phyloP scores from a whole-genome alignment of 257 asterid species.

The Asclepias syriaca region DNA sequence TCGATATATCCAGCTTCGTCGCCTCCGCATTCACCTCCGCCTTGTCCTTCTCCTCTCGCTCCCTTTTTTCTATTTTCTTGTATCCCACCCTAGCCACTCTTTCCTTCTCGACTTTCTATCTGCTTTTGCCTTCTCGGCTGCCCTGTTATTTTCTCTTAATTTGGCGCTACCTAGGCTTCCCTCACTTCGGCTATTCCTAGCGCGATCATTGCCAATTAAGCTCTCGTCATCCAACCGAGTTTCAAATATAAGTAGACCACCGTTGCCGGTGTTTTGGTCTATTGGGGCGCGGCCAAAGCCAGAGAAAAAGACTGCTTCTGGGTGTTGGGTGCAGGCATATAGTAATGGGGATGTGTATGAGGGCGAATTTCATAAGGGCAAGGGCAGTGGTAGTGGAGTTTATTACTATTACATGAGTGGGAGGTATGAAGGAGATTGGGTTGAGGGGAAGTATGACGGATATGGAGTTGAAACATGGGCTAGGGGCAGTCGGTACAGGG shows the following conservation, averaged over 20 bases:
- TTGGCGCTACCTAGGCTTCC: slow-evolving; percentile 86
- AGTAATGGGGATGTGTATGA: slow-evolving; percentile 93
- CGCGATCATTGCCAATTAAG: slow-evolving; percentile 66
- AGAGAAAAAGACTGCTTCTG: slow-evolving; percentile 59
- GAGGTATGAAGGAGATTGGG: slow-evolving; percentile 92
- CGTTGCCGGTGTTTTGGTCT: slow-evolving; percentile 87
- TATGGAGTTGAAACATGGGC: slow-evolving; percentile 94
- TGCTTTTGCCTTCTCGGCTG: slow-evolving; percentile 84
- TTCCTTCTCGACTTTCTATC: slow-evolving; percentile 80
- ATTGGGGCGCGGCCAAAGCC: slow-evolving; percentile 62
- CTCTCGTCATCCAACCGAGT: slow-evolving; percentile 39
- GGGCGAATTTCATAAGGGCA: slow-evolving; percentile 93
- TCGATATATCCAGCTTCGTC: slow-evolving; percentile 43
- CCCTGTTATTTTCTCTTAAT: slow-evolving; percentile 71
- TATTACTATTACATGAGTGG: slow-evolving; percentile 94
- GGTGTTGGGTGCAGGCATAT: slow-evolving; percentile 75
- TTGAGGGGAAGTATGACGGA: slow-evolving; percentile 89
- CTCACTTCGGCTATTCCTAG: slow-evolving; percentile 57
- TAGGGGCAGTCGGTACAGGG: slow-evolving; percentile 77
- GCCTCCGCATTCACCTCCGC: slow-evolving; percentile 67
- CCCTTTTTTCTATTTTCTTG: slow-evolving; percentile 74
- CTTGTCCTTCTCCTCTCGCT: slow-evolving; percentile 61
- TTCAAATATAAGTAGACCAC: slow-evolving; percentile 27
- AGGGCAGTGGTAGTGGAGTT: slow-evolving; percentile 89
- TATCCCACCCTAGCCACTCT: slow-evolving; percentile 83